Base-by-base conservation (phyloP, 768 basidiomycete genomes). In the Kwoniella sp. region DNA sequence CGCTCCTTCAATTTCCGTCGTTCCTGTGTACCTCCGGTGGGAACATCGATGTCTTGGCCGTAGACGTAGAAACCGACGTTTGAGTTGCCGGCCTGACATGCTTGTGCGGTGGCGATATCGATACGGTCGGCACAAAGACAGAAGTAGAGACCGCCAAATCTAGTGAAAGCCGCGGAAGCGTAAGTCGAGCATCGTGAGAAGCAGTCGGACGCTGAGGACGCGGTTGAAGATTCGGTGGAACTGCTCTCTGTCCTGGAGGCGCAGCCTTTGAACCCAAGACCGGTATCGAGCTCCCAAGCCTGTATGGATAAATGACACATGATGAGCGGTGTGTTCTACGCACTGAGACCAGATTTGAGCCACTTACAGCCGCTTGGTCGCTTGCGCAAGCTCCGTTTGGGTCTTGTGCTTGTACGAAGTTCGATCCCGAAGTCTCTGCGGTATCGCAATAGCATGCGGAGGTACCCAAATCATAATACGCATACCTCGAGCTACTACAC, bases 1-100 rank as follows among this genome's bases (percentile, higher is more conserved):
- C 52, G 21, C 36, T 53, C 40, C 26, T 47, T 61, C 5, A 61
- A 33, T n/a, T 47, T 36, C 12, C 60, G 33, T 29, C 60, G n/a
- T 33, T 33, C 33, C 6, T 22, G 56, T 44, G 30, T 52, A 22
- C 22, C 19, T 47, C 13, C 22, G 9, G n/a, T n/a, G n/a, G n/a
- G n/a, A n/a, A n/a, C n/a, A n/a, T n/a, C n/a, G n/a, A n/a, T n/a
- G 24, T 26, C 24, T 40, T 37, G 49, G 46, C 12, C 19, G 36
- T 36, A 60, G 12, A 51, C 8, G 46, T 60, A 44, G 2, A 37
- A 44, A 9, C 48, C 50, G n/a, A 21, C 8, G 24, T 8, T 37
- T 40, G 33, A 21, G 2, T 5, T 10, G 12, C 13, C 47, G 19
- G 27, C 5, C 5, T n/a, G 46, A 59, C 58, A 59, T 2, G n/a